Base-by-base conservation (phyloP, 129 eudicot genomes). In the Helianthus tuberosus region DNA sequence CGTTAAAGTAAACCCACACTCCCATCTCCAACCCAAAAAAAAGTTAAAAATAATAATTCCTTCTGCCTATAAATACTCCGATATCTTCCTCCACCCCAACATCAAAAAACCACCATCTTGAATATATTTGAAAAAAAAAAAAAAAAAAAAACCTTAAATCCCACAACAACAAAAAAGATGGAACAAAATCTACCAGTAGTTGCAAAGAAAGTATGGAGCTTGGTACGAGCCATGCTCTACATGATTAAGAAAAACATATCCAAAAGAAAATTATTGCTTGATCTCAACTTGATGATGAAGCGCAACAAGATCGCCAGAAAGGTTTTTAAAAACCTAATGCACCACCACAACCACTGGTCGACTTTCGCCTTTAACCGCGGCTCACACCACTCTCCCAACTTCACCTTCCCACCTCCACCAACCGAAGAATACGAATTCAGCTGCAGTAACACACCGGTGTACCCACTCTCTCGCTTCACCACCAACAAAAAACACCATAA, bases 241-340 rank as follows among this genome's bases (percentile, higher is more conserved):
- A 85, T 87, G 83, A 16, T 90, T 44, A 73, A 80, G 20, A 87
- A 90, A 75, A 79, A 86, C 72, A 76, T 90, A 0, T 82, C 83
- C 39, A 85, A 90, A 47, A 61, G 77, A 36, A 90, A 87, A 55
- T 50, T 87, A 3, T 6, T 90, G 23, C 77, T 79, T 44, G 86
- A 90, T 55, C 84, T 90, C 75, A 87, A 81, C 86, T 35, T 81
- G 70, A 61, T 88, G 81, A 76, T 83, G 77, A 83, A 83, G 38
- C 93, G 87, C 47, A 89, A 87, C 68, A 87, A 90, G 43, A 15
- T 87, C 75, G 84, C 90, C 72, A 88, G 90, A 11, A 84, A 87
- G 53, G 83, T 89, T 8, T 54, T 86, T 7, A 88, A 85, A 41
- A 85, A 83, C 78, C 84, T 88, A 78, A 81, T 88, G 84, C 74